phyloP scores from a whole-genome alignment of 345 rosid genomes.

The Gossypium ekmanianum region DNA sequence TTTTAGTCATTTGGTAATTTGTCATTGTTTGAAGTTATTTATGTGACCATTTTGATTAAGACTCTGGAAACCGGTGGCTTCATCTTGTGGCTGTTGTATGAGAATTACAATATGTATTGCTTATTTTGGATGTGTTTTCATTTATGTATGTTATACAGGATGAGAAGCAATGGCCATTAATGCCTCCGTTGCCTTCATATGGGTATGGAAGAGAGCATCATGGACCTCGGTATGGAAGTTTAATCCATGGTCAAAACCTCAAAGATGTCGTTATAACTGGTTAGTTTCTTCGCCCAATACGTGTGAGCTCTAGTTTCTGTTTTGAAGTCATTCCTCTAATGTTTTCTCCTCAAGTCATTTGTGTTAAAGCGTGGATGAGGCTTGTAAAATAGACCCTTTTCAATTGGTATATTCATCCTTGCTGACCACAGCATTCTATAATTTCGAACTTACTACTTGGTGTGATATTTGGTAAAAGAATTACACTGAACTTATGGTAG shows the following conservation, averaged over 20 bases:
- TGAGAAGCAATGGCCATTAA: slow-evolving; percentile 57
- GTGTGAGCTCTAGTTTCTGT: neutral
- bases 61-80: neutral
- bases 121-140: neutral
- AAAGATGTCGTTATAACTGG: slow-evolving; percentile 67
- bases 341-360: neutral
- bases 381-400: neutral
- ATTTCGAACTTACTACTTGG: neutral
- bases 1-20: neutral
- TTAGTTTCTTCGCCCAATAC: slow-evolving; percentile 11
- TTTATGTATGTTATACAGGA: slow-evolving; percentile 31
- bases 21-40: neutral
- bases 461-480: neutral
- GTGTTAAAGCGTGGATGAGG: neutral
- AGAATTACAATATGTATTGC: neutral
- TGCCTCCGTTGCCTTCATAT: slow-evolving; percentile 75
- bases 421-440: neutral
- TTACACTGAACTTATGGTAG: neutral
- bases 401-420: neutral
- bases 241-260: slow-evolving; percentile 70
- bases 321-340: neutral
- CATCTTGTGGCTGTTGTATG: neutral
- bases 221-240: slow-evolving; percentile 70
- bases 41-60: neutral
- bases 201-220: slow-evolving; percentile 66